Evolutionary conservation across 2,329 filamentous ascomycete genomes (phyloP).

Genomic region (Teratosphaeria pseudoeucalypti): DNA sequence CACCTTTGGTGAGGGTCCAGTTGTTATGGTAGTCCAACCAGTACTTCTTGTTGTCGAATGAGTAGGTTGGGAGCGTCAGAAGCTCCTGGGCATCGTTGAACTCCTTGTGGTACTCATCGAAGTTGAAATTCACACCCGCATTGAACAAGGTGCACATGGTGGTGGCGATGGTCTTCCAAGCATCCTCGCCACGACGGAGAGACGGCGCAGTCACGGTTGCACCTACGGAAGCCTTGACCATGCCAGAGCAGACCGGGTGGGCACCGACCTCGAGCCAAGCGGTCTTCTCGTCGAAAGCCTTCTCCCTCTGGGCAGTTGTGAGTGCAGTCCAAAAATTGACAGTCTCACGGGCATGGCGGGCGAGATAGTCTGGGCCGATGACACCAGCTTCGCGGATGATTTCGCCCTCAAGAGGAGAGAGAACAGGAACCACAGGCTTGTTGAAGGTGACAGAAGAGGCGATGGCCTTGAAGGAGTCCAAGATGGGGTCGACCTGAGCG

Average conservation of each 20-base stretch:
- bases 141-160: slow-evolving; percentile 51
- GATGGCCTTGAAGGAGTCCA: slow-evolving; percentile 48
- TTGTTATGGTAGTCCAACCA: slow-evolving; percentile 63
- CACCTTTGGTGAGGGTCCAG: slow-evolving; percentile 61
- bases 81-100: slow-evolving; percentile 50
- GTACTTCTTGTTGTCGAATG: slow-evolving; percentile 61
- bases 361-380: slow-evolving; percentile 53
- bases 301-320: slow-evolving; percentile 46
- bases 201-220: slow-evolving; percentile 48
- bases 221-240: slow-evolving; percentile 57
- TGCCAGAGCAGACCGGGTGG: slow-evolving; percentile 57
- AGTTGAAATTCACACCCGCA: slow-evolving; percentile 54
- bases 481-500: slow-evolving; percentile 52
- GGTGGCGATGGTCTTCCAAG: slow-evolving; percentile 53
- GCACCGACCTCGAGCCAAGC: slow-evolving; percentile 67
- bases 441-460: slow-evolving; percentile 47
- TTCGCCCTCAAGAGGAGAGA: slow-evolving; percentile 57
- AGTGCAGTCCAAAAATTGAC: slow-evolving; percentile 60
- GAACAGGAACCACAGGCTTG: slow-evolving; percentile 49
- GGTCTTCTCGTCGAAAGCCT: slow-evolving; percentile 53
- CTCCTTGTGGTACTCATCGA: slow-evolving; percentile 58
- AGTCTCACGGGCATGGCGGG: slow-evolving; percentile 54
- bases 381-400: slow-evolving; percentile 48
- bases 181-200: slow-evolving; percentile 51
- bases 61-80: slow-evolving; percentile 57